These are phyloP conservation scores for Cyathus striatus DNA, from an alignment of 768 basidiomycete species.

Conservation along the genomic window DNA sequence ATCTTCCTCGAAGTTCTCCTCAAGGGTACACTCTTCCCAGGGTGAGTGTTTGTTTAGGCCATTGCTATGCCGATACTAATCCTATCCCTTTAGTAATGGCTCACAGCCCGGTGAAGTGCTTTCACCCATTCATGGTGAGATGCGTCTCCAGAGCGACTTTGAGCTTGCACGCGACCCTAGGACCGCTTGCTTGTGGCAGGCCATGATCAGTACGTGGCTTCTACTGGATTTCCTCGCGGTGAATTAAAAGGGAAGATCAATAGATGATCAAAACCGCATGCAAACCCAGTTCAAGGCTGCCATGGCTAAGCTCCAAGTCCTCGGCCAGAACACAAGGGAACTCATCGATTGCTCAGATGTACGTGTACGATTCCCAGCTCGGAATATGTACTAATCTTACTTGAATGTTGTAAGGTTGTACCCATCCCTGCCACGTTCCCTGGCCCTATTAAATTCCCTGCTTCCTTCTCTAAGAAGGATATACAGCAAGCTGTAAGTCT, in stretches of 20 bases:
- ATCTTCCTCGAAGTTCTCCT: constrained; percentile 29
- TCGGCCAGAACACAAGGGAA: background rate
- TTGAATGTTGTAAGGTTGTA: background rate
- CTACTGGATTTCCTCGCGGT: background rate
- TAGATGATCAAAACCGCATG: background rate
- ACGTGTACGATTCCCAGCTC: background rate
- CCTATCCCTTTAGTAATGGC: constrained; percentile 2
- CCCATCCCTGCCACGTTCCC: background rate
- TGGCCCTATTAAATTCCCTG: background rate
- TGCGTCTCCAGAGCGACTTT: constrained; percentile 18
- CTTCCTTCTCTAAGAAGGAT: background rate
- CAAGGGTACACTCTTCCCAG: constrained; percentile 15
- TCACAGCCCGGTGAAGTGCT: constrained; percentile 15
- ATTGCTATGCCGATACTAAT: constrained; percentile 15
- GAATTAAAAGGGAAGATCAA: background rate
- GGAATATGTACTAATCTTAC: background rate
- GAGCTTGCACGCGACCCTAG: constrained; percentile 14
- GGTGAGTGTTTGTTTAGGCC: constrained; percentile 15
- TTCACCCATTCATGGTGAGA: constrained; percentile 16
- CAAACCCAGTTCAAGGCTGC: background rate
- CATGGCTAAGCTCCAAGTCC: background rate
- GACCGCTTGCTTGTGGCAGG: constrained; percentile 7
- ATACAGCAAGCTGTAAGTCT: constrained; percentile 8
- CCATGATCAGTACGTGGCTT: constrained; percentile 6
- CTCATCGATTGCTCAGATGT: background rate